Percentiles rank a stretch among this genome's conserved stretches.
Evolutionary conservation across 2,329 filamentous ascomycete species (phyloP).

Genomic region (Neonectria ditissima): DNA sequence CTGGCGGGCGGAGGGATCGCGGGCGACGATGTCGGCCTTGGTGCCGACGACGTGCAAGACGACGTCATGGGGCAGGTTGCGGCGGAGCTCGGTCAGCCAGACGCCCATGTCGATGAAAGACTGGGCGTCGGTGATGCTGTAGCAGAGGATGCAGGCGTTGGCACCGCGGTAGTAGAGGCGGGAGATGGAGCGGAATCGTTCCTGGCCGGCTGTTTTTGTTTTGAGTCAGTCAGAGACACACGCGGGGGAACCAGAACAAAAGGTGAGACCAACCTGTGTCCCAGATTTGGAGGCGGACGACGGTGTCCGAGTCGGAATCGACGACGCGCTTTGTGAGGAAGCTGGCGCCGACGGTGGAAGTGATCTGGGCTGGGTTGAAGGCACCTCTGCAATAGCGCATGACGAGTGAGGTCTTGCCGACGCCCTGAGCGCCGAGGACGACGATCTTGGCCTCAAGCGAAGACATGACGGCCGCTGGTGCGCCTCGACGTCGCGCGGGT

Average conservation of each 20-base stretch:
- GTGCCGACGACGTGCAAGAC: conserved; percentile 96
- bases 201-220: conserved; percentile 77
- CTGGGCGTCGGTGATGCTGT: conserved; percentile 87
- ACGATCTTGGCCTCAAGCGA: conserved; percentile 86
- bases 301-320: conserved; percentile 86
- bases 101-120: conserved; percentile 93
- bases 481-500: conserved; percentile 26
- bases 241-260: not conserved
- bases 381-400: conserved; percentile 80
- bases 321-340: conserved; percentile 84
- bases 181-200: conserved; percentile 94
- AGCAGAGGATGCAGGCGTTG: conserved; percentile 93
- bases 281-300: conserved; percentile 95
- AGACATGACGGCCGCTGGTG: conserved; percentile 52
- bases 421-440: conserved; percentile 82
- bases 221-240: not conserved
- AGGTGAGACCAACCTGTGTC: conserved; percentile 73
- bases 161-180: conserved; percentile 96
- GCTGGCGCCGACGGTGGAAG: conserved; percentile 82
- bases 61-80: conserved; percentile 80
- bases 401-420: conserved; percentile 83
- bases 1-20: conserved; percentile 81
- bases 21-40: conserved; percentile 89
- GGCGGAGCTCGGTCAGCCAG: conserved; percentile 87
- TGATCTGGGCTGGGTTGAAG: conserved; percentile 73